These are phyloP conservation scores for Penstemon newberryi DNA, from an alignment of 257 asterid genomes.

Conservation along the genomic window DNA sequence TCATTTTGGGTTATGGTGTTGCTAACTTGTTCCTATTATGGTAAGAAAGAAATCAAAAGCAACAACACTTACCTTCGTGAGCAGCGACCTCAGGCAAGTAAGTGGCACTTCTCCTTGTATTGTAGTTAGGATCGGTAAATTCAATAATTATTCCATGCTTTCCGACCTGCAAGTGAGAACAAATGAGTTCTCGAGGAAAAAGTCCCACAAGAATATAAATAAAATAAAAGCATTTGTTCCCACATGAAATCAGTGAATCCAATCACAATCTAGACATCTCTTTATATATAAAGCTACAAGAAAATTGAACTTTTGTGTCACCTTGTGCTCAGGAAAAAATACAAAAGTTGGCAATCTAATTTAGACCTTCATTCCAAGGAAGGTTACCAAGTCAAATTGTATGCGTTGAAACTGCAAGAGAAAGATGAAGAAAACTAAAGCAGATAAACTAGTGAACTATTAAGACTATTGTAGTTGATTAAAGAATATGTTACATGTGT, in stretches of 20 bases:
- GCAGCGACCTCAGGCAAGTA: constrained; percentile 98
- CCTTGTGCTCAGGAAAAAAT: background rate
- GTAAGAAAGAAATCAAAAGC: background rate
- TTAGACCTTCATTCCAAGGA: background rate
- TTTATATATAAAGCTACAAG: background rate
- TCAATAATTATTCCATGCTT: constrained; percentile 94
- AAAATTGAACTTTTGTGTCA: background rate
- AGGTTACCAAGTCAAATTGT: background rate
- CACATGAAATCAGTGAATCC: background rate
- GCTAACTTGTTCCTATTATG: background rate
- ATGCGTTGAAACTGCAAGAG: background rate
- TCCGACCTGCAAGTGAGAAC: constrained; percentile 62
- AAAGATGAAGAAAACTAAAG: constrained; percentile 7
- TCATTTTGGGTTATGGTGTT: background rate
- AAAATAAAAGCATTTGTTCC: background rate
- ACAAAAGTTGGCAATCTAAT: background rate
- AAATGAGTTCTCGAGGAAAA: constrained; percentile 1
- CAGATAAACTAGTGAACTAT: background rate
- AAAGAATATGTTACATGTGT: background rate
- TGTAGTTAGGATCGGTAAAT: constrained; percentile 75
- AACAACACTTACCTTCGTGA: constrained; percentile 71
- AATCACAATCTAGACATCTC: background rate
- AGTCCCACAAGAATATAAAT: background rate
- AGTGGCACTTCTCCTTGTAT: constrained; percentile 76
- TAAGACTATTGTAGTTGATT: background rate